Evolutionary conservation across 192 early-diverging fungal species (phyloP).

Genomic region (Podila epigama): DNA sequence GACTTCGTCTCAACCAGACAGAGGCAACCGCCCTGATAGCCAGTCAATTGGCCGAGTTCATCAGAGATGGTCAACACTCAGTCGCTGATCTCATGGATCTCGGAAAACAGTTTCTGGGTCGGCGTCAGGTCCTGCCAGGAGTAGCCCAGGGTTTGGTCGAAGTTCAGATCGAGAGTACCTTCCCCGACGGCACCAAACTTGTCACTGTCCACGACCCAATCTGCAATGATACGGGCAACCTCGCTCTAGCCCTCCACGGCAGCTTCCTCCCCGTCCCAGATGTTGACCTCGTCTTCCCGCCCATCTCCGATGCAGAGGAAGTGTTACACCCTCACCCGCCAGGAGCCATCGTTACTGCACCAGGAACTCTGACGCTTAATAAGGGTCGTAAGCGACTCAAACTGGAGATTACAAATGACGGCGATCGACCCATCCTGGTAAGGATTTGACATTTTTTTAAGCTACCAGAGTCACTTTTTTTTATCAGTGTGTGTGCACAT

Average conservation of each 20-base stretch:
- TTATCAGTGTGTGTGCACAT: background rate
- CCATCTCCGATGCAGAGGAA: slow-evolving; percentile 39
- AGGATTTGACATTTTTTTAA: slow-evolving; percentile 3
- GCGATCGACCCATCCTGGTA: slow-evolving; percentile 93
- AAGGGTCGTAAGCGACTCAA: slow-evolving; percentile 71
- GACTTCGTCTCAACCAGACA: slow-evolving; percentile 84
- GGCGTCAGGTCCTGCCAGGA: slow-evolving; percentile 78
- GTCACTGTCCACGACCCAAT: slow-evolving; percentile 95
- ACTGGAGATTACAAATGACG: slow-evolving; percentile 88
- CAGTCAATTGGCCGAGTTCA: slow-evolving; percentile 84
- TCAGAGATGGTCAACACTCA: slow-evolving; percentile 87
- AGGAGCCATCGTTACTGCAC: slow-evolving; percentile 73
- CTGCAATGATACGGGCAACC: slow-evolving; percentile 79
- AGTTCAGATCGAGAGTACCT: slow-evolving; percentile 93
- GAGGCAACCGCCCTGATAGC: slow-evolving; percentile 92
- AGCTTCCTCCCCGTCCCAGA: slow-evolving; percentile 83
- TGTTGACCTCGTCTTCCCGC: slow-evolving; percentile 58
- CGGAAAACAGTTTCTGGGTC: slow-evolving; percentile 88
- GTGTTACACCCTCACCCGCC: slow-evolving; percentile 40
- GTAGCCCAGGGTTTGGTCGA: slow-evolving; percentile 77
- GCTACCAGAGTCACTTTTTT: background rate
- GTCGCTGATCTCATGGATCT: slow-evolving; percentile 89
- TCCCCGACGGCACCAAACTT: slow-evolving; percentile 92
- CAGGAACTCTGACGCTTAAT: slow-evolving; percentile 80
- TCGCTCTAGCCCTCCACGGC: slow-evolving; percentile 87